A percentile compares a stretch with the other conserved stretches of the same genome.
phyloP scores from a whole-genome alignment of 2,329 filamentous ascomycete species.

The Coniochaeta hoffmannii region DNA sequence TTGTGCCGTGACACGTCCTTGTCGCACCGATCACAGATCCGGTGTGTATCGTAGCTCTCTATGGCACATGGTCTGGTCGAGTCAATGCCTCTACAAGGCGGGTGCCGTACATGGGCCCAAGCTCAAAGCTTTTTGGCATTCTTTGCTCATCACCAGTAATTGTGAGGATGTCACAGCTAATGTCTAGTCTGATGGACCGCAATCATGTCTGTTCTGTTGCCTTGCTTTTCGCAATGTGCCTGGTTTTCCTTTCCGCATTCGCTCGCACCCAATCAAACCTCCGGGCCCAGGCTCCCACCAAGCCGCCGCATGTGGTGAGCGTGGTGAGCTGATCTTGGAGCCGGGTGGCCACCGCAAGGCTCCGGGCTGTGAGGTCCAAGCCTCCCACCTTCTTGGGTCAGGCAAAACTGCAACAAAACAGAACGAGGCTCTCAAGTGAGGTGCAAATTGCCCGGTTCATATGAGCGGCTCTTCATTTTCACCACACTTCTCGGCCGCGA shows the following conservation, averaged over 20 bases:
- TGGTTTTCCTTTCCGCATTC: no score
- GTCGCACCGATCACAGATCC: background rate
- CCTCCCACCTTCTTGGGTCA: background rate
- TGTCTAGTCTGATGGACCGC: no score
- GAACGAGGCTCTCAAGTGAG: constrained; percentile 1
- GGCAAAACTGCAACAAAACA: background rate
- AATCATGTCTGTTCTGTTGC: no score
- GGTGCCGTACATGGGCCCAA: background rate
- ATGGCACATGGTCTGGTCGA: background rate
- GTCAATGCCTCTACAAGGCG: background rate
- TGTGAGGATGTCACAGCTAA: background rate
- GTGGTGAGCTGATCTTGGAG: background rate
- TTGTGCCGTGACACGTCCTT: background rate
- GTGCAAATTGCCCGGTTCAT: background rate
- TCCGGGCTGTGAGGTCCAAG: background rate
- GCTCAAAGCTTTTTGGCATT: background rate
- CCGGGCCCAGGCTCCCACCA: background rate
- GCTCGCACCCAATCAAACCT: background rate
- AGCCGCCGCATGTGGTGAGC: background rate
- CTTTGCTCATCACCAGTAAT: background rate
- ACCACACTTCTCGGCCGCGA: background rate
- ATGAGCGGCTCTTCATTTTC: background rate
- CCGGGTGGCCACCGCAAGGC: background rate
- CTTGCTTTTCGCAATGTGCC: no score
- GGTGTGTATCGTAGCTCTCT: background rate